phyloP scores from a whole-genome alignment of 1,284 basidiomycete species.

The Tilletia setariae region DNA sequence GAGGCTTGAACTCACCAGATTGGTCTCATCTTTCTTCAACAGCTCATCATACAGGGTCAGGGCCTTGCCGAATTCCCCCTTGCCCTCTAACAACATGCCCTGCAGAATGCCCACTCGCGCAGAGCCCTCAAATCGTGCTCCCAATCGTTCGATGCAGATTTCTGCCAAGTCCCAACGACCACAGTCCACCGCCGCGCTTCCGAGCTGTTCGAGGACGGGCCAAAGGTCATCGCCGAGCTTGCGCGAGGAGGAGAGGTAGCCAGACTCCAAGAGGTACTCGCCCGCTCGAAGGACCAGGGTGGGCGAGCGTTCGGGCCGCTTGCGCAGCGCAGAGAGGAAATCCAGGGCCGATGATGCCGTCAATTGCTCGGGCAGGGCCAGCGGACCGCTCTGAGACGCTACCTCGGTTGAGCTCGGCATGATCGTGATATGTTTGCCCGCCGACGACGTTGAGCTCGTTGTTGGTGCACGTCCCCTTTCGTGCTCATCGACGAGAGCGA shows the following conservation, averaged over 20 bases:
- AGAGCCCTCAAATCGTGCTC: constrained; percentile 72
- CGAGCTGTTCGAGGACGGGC: constrained; percentile 82
- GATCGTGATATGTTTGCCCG: neutral
- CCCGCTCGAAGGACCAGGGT: constrained; percentile 70
- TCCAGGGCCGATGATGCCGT: neutral
- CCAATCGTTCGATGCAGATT: constrained; percentile 71
- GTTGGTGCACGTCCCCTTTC: neutral
- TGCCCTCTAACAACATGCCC: constrained; percentile 79
- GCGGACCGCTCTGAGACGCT: neutral
- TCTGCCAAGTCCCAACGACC: constrained; percentile 75
- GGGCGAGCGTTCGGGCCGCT: constrained; percentile 61
- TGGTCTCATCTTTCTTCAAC: constrained; percentile 69
- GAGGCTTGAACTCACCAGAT: constrained; percentile 64
- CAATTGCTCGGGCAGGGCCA: neutral
- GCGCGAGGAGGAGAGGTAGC: constrained; percentile 30
- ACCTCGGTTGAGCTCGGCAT: neutral
- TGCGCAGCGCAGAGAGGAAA: constrained; percentile 16
- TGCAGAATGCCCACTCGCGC: constrained; percentile 77
- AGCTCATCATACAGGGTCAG: constrained; percentile 69
- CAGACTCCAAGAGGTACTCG: constrained; percentile 60
- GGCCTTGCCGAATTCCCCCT: constrained; percentile 58
- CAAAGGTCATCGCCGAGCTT: constrained; percentile 63
- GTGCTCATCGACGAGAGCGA: neutral
- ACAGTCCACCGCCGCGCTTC: constrained; percentile 78
- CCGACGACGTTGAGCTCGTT: neutral